Evolutionary conservation across 208 protist species (phyloP).

Genomic region (Naegleria gruberi): DNA sequence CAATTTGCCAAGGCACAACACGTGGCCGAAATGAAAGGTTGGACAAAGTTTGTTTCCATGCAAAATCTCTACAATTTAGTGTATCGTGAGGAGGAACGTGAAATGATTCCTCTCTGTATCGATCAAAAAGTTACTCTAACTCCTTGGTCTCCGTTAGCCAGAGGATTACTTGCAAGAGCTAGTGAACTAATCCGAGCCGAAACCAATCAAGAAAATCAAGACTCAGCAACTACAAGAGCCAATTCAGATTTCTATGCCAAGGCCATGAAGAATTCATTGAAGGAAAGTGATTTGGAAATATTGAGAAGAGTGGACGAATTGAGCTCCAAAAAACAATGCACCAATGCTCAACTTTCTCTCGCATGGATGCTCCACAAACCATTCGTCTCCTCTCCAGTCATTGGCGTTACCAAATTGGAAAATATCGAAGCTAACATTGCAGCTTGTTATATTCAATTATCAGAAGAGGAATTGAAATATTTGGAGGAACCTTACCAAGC

Average conservation of each 20-base stretch:
- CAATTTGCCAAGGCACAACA: background rate
- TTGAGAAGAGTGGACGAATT: background rate
- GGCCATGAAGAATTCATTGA: background rate
- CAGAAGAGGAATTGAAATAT: background rate
- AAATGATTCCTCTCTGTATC: background rate
- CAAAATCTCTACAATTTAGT: background rate
- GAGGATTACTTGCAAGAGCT: background rate
- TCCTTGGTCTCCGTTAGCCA: background rate
- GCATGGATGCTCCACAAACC: background rate
- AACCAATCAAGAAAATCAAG: too few relatives aligned
- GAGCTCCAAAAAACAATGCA: background rate
- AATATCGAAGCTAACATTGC: background rate
- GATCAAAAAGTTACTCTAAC: background rate
- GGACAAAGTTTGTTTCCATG: background rate
- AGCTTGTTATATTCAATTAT: background rate
- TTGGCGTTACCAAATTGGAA: background rate
- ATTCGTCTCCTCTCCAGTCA: background rate
- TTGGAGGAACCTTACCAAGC: background rate
- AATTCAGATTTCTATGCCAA: background rate
- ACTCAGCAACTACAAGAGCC: background rate
- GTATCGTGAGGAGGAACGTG: background rate
- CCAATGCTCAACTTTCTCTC: background rate
- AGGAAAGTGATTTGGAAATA: too few relatives aligned
- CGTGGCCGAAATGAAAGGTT: background rate
- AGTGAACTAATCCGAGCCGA: too few relatives aligned